These are phyloP conservation scores for Microstegium vimineum DNA, from an alignment of 176 grass and related monocot species.

Conservation along the genomic window DNA sequence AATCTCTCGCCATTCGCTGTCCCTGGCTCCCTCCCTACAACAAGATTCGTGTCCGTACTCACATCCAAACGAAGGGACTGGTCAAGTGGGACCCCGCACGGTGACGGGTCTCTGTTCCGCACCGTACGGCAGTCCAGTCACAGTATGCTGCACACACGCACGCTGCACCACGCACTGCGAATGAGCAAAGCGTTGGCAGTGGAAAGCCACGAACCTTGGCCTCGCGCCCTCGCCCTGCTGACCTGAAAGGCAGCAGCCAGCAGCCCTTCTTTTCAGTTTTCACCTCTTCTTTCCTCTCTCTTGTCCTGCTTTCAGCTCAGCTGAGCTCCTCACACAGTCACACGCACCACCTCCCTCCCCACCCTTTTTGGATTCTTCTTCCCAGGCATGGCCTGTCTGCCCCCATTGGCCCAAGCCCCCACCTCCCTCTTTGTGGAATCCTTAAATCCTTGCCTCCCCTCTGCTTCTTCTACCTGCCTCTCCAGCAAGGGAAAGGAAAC, in stretches of 20 bases:
- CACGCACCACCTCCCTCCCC: neutral
- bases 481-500: constrained; percentile 1
- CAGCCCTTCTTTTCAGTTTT: neutral
- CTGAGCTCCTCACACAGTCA: neutral
- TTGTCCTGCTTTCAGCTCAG: neutral
- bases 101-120: neutral
- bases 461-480: constrained; percentile 11
- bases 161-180: neutral
- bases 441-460: constrained; percentile 21
- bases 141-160: neutral
- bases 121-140: too few relatives aligned
- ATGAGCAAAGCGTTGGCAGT: neutral
- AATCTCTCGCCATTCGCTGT: neutral
- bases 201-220: constrained; percentile 25
- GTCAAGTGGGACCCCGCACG: neutral
- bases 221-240: constrained; percentile 12
- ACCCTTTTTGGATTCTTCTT: constrained; percentile 37
- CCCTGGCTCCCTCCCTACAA: neutral
- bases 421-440: constrained; percentile 41
- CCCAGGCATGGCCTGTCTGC: constrained; percentile 35
- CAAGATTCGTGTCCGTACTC: constrained; percentile 2
- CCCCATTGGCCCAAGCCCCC: constrained; percentile 41
- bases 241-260: constrained; percentile 19
- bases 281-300: neutral
- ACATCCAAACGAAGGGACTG: neutral